These are phyloP conservation scores for Candida rishiriensis DNA, from an alignment of 805 yeast species.

Conservation along the genomic window DNA sequence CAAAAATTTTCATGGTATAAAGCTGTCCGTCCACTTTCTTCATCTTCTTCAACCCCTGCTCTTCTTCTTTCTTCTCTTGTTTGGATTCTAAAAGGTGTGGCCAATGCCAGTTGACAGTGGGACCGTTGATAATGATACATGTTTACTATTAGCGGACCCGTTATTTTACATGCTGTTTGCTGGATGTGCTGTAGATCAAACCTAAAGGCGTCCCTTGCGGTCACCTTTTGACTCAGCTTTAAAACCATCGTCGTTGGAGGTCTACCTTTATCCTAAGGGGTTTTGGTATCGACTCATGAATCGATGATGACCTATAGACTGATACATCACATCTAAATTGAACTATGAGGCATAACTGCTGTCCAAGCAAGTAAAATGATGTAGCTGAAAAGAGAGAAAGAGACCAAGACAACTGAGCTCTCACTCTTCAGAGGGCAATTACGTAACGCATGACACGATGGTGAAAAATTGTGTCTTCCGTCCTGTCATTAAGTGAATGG, in stretches of 20 bases:
- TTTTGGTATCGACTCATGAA: constrained; percentile 70
- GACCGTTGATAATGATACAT: neutral
- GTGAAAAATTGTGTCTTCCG: no score
- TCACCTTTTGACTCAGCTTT: constrained; percentile 50
- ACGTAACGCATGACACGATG: no score
- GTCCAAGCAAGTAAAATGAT: neutral
- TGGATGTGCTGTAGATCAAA: constrained; percentile 14
- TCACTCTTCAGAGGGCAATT: no score
- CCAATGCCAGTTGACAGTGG: constrained; percentile 13
- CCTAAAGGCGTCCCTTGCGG: neutral
- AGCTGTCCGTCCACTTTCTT: neutral
- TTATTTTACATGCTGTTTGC: constrained; percentile 19
- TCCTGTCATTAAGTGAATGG: no score
- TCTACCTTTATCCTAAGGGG: constrained; percentile 45
- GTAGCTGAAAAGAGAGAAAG: neutral
- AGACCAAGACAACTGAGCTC: no score
- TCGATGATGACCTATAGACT: constrained; percentile 92
- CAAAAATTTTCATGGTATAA: neutral
- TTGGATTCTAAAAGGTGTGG: constrained; percentile 3
- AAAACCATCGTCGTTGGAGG: constrained; percentile 99
- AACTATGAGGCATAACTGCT: neutral
- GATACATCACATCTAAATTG: constrained; percentile 45
- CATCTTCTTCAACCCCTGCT: neutral
- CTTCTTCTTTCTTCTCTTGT: neutral
- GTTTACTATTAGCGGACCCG: no score